phyloP scores from a whole-genome alignment of 1,284 basidiomycete genomes.

The Fomitopsis schrenkii region DNA sequence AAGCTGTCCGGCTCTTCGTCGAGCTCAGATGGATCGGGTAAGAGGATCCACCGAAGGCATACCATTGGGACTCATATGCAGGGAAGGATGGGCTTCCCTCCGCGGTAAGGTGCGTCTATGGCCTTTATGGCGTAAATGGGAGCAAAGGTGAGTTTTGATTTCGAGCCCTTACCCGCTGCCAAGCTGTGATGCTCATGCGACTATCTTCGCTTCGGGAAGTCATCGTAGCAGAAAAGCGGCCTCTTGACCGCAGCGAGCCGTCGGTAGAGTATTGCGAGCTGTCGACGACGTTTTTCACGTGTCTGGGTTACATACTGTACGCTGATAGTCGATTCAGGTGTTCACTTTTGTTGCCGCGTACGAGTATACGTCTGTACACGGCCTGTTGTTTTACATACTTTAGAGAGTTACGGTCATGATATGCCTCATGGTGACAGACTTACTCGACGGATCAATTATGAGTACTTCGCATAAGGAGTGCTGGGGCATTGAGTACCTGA shows the following conservation, averaged over 20 bases:
- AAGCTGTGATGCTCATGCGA: background rate
- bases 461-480: too few species aligned
- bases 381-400: background rate
- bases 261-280: background rate
- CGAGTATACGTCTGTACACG: background rate
- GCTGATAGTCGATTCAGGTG: background rate
- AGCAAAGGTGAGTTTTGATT: background rate
- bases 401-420: background rate
- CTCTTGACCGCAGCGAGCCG: background rate
- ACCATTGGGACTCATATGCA: slow-evolving; percentile 22
- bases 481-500: too few species aligned
- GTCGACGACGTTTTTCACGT: background rate
- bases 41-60: slow-evolving; percentile 25
- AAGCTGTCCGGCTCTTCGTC: slow-evolving; percentile 16
- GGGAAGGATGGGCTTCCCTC: slow-evolving; percentile 6
- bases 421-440: background rate
- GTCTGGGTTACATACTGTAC: background rate
- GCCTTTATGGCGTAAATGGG: slow-evolving; percentile 2
- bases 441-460: background rate
- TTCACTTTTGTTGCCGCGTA: background rate
- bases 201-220: background rate
- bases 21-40: slow-evolving; percentile 24
- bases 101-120: slow-evolving; percentile 5
- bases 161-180: background rate
- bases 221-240: background rate